Evolutionary conservation across 257 asterid genomes (phyloP).

Genomic region (Solanum chmielewskii): DNA sequence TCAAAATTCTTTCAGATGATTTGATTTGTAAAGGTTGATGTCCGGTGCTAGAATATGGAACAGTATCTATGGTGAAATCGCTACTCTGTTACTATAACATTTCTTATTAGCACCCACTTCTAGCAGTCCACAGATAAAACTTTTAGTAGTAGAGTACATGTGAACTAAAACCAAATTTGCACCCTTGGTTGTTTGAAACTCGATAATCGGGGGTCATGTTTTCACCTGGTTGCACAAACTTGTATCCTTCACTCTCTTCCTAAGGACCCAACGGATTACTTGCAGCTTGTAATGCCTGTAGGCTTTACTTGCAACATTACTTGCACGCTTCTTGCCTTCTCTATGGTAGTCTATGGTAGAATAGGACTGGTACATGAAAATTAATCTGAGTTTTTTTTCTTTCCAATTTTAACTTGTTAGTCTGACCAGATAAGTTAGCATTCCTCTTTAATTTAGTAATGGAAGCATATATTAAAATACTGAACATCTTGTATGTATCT

Average conservation of each 20-base stretch:
- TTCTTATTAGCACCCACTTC: neutral
- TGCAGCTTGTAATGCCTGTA: neutral
- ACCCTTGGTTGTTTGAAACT: neutral
- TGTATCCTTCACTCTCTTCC: neutral
- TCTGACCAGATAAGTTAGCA: neutral
- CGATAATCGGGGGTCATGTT: neutral
- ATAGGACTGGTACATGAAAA: neutral
- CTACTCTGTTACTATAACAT: neutral
- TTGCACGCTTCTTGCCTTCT: neutral
- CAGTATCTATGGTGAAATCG: neutral
- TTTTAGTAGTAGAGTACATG: neutral
- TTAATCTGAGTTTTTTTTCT: neutral
- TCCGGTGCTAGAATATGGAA: neutral
- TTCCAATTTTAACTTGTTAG: neutral
- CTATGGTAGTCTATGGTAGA: neutral
- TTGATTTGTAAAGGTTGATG: neutral
- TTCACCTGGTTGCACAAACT: neutral
- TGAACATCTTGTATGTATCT: neutral
- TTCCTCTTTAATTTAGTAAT: neutral
- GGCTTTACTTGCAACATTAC: neutral
- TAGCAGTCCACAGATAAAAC: neutral
- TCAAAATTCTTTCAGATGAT: neutral
- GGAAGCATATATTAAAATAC: neutral
- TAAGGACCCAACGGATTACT: neutral
- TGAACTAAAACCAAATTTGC: neutral